These are phyloP conservation scores for Paxillus ammoniavirescens DNA, from an alignment of 768 basidiomycete genomes.

Conservation along the genomic window DNA sequence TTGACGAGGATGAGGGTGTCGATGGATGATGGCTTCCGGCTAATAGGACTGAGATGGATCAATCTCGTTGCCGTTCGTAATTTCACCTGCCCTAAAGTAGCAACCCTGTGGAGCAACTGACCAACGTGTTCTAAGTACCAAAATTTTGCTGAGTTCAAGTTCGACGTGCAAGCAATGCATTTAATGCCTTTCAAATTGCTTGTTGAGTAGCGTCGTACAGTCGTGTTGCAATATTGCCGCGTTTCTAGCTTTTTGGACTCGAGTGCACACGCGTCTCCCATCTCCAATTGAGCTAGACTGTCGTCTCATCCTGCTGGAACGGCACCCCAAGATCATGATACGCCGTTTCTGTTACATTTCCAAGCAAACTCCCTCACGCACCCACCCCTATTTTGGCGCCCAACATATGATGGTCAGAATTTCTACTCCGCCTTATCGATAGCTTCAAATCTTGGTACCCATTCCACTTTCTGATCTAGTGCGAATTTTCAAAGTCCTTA, in stretches of 20 bases:
- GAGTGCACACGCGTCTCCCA: constrained; percentile 1
- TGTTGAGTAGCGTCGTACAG: constrained; percentile 1
- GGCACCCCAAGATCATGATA: constrained; percentile 20
- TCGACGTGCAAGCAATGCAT: not conserved
- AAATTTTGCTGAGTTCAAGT: not conserved
- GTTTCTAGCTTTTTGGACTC: constrained; percentile 9
- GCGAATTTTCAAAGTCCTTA: constrained; percentile 21
- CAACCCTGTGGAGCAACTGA: constrained; percentile 27
- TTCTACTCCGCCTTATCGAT: constrained; percentile 33
- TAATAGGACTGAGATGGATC: constrained; percentile 15
- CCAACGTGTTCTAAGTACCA: not conserved
- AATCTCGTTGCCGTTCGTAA: constrained; percentile 10
- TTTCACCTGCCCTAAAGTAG: constrained; percentile 34
- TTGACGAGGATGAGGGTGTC: constrained; percentile 52
- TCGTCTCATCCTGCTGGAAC: constrained; percentile 12
- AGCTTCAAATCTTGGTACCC: constrained; percentile 18
- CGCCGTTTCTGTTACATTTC: constrained; percentile 25
- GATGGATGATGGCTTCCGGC: constrained; percentile 24
- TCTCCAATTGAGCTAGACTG: constrained; percentile 7
- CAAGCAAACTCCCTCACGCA: constrained; percentile 14
- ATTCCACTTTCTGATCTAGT: constrained; percentile 22
- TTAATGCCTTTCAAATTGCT: constrained; percentile 8
- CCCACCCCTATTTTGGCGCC: constrained; percentile 18
- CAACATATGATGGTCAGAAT: constrained; percentile 17
- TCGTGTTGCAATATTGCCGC: constrained; percentile 5